These are phyloP conservation scores for Oehlia diaphana DNA, from an alignment of 192 early-diverging fungal species.

Conservation along the genomic window DNA sequence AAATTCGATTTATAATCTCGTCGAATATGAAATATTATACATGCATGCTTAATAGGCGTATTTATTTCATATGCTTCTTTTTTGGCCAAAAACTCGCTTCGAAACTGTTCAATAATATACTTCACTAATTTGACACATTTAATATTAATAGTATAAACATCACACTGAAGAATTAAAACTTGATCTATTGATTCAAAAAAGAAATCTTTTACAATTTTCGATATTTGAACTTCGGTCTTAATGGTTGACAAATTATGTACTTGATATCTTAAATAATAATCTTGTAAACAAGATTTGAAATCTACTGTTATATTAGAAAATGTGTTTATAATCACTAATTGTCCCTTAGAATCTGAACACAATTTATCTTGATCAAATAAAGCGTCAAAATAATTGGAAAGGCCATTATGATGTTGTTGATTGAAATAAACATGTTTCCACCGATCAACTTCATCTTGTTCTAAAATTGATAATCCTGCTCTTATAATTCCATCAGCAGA, in stretches of 20 bases:
- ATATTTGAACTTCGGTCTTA: constrained; percentile 1
- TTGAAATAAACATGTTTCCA: constrained; percentile 25
- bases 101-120: constrained; percentile 18
- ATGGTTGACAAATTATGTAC: constrained; percentile 5
- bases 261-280: background rate
- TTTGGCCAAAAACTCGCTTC: background rate
- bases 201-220: background rate
- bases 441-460: background rate
- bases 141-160: background rate
- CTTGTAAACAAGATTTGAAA: background rate
- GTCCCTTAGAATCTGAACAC: background rate
- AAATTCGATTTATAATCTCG: background rate
- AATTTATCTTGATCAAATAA: background rate
- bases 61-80: background rate
- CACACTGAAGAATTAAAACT: constrained; percentile 14
- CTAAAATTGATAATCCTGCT: background rate
- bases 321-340: constrained; percentile 14
- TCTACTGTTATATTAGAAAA: constrained; percentile 19
- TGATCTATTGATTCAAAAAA: constrained; percentile 2
- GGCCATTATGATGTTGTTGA: background rate
- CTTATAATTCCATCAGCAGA: constrained; percentile 26
- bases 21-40: constrained; percentile 1
- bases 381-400: background rate
- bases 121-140: constrained; percentile 17
- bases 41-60: background rate